Percentiles rank a stretch among this genome's conserved stretches.
These are phyloP conservation scores for Alliaria petiolata DNA, from an alignment of 345 rosid species.

Conservation along the genomic window DNA sequence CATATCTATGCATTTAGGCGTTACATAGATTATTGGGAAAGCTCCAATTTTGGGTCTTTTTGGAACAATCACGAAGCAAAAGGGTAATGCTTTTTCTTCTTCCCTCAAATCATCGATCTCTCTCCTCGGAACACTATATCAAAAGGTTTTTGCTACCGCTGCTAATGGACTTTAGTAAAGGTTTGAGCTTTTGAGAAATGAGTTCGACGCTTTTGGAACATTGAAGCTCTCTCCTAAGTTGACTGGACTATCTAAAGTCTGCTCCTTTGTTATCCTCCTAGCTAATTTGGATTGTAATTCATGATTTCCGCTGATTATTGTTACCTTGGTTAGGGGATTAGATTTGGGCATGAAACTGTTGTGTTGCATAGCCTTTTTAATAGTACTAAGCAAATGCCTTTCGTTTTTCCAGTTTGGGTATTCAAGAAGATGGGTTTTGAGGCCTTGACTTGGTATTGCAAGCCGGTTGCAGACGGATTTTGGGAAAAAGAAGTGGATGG, in stretches of 20 bases:
- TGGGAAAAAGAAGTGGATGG: slow-evolving; percentile 59
- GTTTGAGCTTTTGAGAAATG: slow-evolving; percentile 16
- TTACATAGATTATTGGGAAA: neutral
- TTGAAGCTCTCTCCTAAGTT: neutral
- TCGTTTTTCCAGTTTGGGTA: slow-evolving; percentile 9
- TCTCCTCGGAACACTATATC: neutral
- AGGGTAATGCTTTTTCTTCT: slow-evolving; percentile 13
- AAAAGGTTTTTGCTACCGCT: neutral
- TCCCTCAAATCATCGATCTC: neutral
- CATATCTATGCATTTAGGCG: neutral
- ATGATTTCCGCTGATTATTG: neutral
- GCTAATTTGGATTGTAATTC: too few relatives aligned
- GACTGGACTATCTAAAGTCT: neutral
- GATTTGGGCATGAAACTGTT: neutral
- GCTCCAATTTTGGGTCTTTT: slow-evolving; percentile 3
- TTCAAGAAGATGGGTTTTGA: slow-evolving; percentile 48
- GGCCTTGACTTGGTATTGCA: slow-evolving; percentile 76
- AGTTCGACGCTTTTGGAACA: too few relatives aligned
- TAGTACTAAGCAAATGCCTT: neutral
- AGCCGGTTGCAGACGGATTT: slow-evolving; percentile 56
- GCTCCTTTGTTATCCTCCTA: too few relatives aligned
- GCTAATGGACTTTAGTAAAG: neutral
- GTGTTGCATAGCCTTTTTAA: neutral
- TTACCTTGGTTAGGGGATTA: neutral
- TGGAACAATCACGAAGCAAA: slow-evolving; percentile 13